These are phyloP conservation scores for Canna indica DNA, from an alignment of 176 grass and related monocot genomes.

Conservation along the genomic window DNA sequence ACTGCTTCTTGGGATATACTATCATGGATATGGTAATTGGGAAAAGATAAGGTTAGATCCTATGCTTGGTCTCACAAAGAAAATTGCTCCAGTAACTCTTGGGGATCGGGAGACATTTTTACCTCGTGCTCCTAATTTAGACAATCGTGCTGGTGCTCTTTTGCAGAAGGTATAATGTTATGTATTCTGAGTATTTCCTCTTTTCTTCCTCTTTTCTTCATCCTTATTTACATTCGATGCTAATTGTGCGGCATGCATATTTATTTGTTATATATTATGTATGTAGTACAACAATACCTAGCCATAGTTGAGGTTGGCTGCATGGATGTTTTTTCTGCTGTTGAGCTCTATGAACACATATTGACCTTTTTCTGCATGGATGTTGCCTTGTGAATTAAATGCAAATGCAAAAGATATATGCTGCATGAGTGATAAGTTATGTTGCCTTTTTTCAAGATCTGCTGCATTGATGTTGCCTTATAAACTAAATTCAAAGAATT, in stretches of 20 bases:
- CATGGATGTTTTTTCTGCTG: no score
- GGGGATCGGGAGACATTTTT: constrained; percentile 93
- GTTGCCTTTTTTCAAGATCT: no score
- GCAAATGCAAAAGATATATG: no score
- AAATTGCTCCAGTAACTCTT: constrained; percentile 95
- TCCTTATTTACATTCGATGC: neutral
- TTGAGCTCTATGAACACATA: no score
- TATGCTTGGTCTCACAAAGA: constrained; percentile 60
- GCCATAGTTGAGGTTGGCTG: no score
- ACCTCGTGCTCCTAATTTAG: constrained; percentile 95
- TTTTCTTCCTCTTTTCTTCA: neutral
- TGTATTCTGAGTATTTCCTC: neutral
- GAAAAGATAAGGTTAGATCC: constrained; percentile 91
- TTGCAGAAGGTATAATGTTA: constrained; percentile 59
- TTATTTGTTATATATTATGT: no score
- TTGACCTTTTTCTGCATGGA: no score
- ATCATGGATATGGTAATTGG: constrained; percentile 99
- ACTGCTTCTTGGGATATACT: constrained; percentile 90
- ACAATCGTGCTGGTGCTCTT: constrained; percentile 95
- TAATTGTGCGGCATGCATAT: no score
- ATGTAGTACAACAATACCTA: no score
- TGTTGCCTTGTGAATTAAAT: no score
- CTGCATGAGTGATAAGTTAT: no score
- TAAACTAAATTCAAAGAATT: neutral
- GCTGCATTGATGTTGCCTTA: neutral